Evolutionary conservation across 1,284 basidiomycete genomes (phyloP), one percentile per base, ranked within the genome.

Genomic region (Schizophyllum commune): DNA sequence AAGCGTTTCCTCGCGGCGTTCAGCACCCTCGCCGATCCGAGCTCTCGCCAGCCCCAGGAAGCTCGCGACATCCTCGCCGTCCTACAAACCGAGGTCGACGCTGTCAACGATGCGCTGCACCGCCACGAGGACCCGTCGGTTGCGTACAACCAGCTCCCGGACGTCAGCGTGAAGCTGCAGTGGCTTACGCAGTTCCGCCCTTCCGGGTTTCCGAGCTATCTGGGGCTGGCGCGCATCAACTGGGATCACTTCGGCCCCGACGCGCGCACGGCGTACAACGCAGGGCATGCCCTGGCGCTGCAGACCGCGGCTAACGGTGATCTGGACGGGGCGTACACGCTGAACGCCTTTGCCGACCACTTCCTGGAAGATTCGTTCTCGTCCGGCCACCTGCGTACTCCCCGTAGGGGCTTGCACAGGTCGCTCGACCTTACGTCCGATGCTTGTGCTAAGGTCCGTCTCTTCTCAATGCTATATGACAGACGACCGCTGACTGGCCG

Each of bases 161-260:
- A 47, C 17, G 39, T 47, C 8, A 47, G 39, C 17, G 9, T 11
- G 39, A 47, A 47, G 39, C 17, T 47, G 39, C 8, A 9, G 39
- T 11, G 13, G 39, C 17, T 47, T 3, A 47, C 39, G 39, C 2
- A 47, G 39, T 47, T 9, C 17, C 39, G 39, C 13, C 39, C 39
- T 4, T 47, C 39, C 9, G 39, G 39, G 13, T 47, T 47, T 8
- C 39, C 39, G 39, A 47, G 39, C 39, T 47, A 47, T 17, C 39
- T 47, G 39, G 39, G 39, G 17, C 51, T 67, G 32, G 61, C 65
- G 32, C 57, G 19, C 9, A 63, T 62, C 54, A 67, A 67, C 53
- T 67, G 64, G 64, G 65, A 67, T 54, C 64, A 64, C 55, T 67
- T 67, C 55, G 65, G 65, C 13, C 7, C 51, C 22, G 64, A 65